Conservation (phyloP, 768 basidiomycete species). For the Vararia minispora region DNA sequence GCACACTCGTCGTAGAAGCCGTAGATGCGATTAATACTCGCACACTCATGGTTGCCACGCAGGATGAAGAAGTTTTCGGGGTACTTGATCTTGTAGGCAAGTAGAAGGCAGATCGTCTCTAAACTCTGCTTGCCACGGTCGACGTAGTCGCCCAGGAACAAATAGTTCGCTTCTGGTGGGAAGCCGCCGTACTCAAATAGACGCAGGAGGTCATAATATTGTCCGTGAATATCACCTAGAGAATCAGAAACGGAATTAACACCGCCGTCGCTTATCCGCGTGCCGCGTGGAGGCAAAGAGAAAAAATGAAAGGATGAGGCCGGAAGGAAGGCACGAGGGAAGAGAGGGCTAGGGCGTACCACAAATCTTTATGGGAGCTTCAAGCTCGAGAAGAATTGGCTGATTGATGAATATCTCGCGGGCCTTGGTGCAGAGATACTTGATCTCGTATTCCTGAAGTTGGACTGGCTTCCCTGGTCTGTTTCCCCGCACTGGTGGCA, state of each 20-base stretch:
- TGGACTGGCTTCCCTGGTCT: conserved; percentile 97
- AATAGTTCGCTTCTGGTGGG: conserved; percentile 99
- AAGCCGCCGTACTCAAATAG: conserved; percentile 99
- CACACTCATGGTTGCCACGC: conserved; percentile 97
- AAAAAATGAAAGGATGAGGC: conserved; percentile 2
- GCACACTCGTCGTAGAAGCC: conserved; percentile 99
- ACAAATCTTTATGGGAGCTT: conserved; percentile 99
- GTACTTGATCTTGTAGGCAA: conserved; percentile 99
- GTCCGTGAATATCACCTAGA: conserved; percentile 95
- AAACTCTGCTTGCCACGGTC: conserved; percentile 98
- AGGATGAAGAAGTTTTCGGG: conserved; percentile 99
- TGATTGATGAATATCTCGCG: conserved; percentile 99
- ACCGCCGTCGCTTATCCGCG: no score
- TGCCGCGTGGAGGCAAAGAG: no score
- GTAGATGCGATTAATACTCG: conserved; percentile 99
- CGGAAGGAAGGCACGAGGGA: conserved; percentile 5
- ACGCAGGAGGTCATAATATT: conserved; percentile 97
- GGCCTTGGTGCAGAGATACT: conserved; percentile 96
- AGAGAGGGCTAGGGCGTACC: conserved; percentile 52
- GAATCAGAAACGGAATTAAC: conserved; percentile 1
- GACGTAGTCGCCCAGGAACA: conserved; percentile 99
- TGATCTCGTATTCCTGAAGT: conserved; percentile 98
- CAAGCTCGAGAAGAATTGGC: conserved; percentile 93
- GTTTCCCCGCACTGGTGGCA: conserved; percentile 80
- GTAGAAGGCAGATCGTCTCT: conserved; percentile 97